Evolutionary conservation across 148 eudicot species (phyloP), one percentile per base, ranked within the genome.

Genomic region (Cornus controversa): DNA sequence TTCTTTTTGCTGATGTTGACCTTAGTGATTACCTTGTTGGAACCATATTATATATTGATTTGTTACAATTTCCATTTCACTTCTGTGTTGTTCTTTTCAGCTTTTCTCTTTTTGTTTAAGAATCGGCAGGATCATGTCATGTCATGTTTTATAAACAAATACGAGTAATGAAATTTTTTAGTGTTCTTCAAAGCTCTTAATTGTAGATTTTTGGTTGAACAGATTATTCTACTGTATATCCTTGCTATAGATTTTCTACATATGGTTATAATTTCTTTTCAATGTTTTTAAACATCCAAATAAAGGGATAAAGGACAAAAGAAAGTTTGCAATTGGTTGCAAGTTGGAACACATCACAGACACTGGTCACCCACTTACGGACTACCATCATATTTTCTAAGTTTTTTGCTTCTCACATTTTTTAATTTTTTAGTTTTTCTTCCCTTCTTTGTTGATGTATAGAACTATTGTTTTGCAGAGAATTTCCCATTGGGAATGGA

Each of bases 401-500:
- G 45, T 40, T 6, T 40, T 40, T 40, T 40, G 45, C 4, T 6
- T 4, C 45, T 40, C 6, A 40, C 45, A 40, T 40, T 40, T 40
- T 40, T 40, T 40, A 40, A 40, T 4, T 40, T 40, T 37, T 20
- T n/a, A 22, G 23, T 60, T 60, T 60, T 60, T 60, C 20, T 60
- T 60, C 64, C 64, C 64, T 60, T 22, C n/a, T 40, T 31, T 26
- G 25, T 40, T 79, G 54, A 62, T 31, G 37, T n/a, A 45, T 15
- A 24, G 63, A 72, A 53, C 6, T 10, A 22, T n/a, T 31, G 67
- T 6, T 75, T 40, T 73, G 70, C 86, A 92, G 94, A 79, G 91
- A 89, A 71, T 92, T 79, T 70, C 94, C 94, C 1, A 81, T 90
- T 28, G 79, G 78, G 25, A 81, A 86, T 10, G 94, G 93, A 34